phyloP scores from a whole-genome alignment of 1,139 yeast species.

The Lodderomyces jiufengensis region DNA sequence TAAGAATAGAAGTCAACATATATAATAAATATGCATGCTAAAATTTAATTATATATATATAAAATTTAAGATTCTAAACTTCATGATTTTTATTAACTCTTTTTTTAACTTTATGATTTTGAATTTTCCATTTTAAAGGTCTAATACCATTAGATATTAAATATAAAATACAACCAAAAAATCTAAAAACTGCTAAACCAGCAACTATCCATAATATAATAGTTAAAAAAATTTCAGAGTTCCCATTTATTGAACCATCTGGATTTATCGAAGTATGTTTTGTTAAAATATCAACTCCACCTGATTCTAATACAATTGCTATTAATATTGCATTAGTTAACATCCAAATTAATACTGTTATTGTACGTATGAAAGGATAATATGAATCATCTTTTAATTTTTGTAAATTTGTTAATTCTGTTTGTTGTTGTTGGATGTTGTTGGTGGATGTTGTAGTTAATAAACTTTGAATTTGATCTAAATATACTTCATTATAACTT shows the following conservation, averaged over 20 bases:
- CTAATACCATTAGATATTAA: slow-evolving; percentile 35
- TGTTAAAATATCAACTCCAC: slow-evolving; percentile 34
- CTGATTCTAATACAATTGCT: slow-evolving; percentile 41
- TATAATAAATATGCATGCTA: too few species aligned
- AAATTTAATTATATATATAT: too few species aligned
- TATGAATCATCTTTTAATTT: slow-evolving; percentile 37
- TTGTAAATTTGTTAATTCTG: slow-evolving; percentile 18
- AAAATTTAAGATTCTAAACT: slow-evolving; percentile 2
- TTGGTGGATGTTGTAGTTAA: slow-evolving; percentile 46
- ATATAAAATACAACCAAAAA: slow-evolving; percentile 38
- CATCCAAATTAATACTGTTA: slow-evolving; percentile 47
- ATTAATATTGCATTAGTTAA: slow-evolving; percentile 42
- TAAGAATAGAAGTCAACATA: too few species aligned
- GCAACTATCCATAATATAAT: slow-evolving; percentile 50
- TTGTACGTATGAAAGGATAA: slow-evolving; percentile 44
- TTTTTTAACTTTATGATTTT: slow-evolving; percentile 16
- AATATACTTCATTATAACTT: slow-evolving; percentile 61
- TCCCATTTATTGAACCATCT: slow-evolving; percentile 33
- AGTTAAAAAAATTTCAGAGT: slow-evolving; percentile 40
- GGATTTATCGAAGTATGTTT: slow-evolving; percentile 15
- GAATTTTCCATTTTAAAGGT: slow-evolving; percentile 41
- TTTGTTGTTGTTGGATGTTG: slow-evolving; percentile 30
- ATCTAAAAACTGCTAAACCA: slow-evolving; percentile 42
- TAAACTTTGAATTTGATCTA: too few species aligned
- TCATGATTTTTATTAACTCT: not conserved